These are phyloP conservation scores for Epichloe festucae DNA, from an alignment of 2,329 filamentous ascomycete species.

Conservation along the genomic window DNA sequence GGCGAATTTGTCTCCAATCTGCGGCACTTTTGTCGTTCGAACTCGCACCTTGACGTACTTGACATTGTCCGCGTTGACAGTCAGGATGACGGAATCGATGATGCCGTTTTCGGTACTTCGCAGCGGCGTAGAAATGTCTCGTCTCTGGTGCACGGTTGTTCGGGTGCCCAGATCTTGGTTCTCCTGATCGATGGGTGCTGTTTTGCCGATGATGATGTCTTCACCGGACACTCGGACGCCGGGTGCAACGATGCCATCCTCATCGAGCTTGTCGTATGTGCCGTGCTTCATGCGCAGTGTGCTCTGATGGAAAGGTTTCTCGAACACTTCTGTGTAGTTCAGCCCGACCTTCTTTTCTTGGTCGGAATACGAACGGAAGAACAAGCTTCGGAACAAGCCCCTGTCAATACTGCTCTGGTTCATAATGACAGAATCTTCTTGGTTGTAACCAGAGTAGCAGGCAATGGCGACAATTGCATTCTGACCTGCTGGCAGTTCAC, in stretches of 20 bases:
- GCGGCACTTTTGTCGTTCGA: slow-evolving; percentile 91
- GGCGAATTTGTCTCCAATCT: slow-evolving; percentile 98
- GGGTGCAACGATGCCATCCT: slow-evolving; percentile 87
- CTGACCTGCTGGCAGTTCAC: slow-evolving; percentile 90
- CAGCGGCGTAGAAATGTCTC: slow-evolving; percentile 89
- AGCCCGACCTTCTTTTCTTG: slow-evolving; percentile 94
- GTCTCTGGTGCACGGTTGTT: slow-evolving; percentile 79
- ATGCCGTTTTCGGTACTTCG: slow-evolving; percentile 96
- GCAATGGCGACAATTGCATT: slow-evolving; percentile 98
- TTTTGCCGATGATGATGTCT: slow-evolving; percentile 98
- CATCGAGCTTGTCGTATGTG: slow-evolving; percentile 94
- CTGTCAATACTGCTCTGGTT: slow-evolving; percentile 98
- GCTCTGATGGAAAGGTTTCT: slow-evolving; percentile 81
- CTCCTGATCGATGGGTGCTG: slow-evolving; percentile 84
- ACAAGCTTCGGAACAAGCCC: slow-evolving; percentile 91
- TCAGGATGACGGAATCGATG: slow-evolving; percentile 83
- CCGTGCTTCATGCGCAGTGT: slow-evolving; percentile 88
- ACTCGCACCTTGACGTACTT: slow-evolving; percentile 97
- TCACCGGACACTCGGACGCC: slow-evolving; percentile 92
- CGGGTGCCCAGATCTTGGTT: slow-evolving; percentile 88
- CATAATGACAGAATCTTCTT: slow-evolving; percentile 99
- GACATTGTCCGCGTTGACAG: slow-evolving; percentile 86
- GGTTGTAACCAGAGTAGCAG: slow-evolving; percentile 97
- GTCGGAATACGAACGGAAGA: slow-evolving; percentile 95
- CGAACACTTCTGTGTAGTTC: slow-evolving; percentile 84